Percentiles rank a stretch among this genome's conserved stretches.
phyloP scores from a whole-genome alignment of 2,329 filamentous ascomycete species.

The Diaporthe longicolla region DNA sequence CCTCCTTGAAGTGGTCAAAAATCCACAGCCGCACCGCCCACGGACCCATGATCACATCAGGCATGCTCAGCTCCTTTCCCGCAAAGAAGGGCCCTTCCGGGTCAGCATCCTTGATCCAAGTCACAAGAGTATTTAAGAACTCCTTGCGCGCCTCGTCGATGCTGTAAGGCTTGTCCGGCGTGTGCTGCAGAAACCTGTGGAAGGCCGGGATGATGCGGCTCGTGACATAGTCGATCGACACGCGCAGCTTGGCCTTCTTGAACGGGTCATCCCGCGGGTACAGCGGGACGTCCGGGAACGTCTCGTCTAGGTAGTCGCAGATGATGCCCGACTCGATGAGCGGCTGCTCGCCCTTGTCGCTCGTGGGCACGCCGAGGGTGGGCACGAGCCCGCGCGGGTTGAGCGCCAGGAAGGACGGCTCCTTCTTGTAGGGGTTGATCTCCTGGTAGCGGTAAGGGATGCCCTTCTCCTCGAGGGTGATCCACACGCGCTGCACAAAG shows the following conservation, averaged over 20 bases:
- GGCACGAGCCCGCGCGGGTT: conserved; percentile 83
- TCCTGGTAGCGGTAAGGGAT: conserved; percentile 81
- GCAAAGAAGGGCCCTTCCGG: conserved; percentile 74
- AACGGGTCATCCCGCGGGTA: conserved; percentile 72
- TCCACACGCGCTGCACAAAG: conserved; percentile 77
- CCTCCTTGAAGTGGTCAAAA: conserved; percentile 78
- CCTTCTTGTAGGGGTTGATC: conserved; percentile 82
- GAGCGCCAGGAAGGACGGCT: conserved; percentile 73
- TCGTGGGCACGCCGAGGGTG: conserved; percentile 67
- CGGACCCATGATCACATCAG: conserved; percentile 78
- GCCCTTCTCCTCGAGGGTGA: conserved; percentile 77
- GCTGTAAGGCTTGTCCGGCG: conserved; percentile 74
- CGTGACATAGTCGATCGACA: conserved; percentile 81
- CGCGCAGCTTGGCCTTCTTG: conserved; percentile 71
- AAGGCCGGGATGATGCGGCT: conserved; percentile 76
- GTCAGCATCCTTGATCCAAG: conserved; percentile 69
- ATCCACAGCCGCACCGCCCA: conserved; percentile 80
- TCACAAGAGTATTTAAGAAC: conserved; percentile 91
- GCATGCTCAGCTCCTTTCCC: conserved; percentile 70
- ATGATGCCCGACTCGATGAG: conserved; percentile 80
- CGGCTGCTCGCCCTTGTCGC: conserved; percentile 59
- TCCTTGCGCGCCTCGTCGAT: conserved; percentile 99
- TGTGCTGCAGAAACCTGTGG: conserved; percentile 72
- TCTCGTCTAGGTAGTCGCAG: conserved; percentile 81
- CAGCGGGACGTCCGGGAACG: conserved; percentile 68